phyloP scores from a whole-genome alignment of 2,329 filamentous ascomycete species.

The Didymella sp. region DNA sequence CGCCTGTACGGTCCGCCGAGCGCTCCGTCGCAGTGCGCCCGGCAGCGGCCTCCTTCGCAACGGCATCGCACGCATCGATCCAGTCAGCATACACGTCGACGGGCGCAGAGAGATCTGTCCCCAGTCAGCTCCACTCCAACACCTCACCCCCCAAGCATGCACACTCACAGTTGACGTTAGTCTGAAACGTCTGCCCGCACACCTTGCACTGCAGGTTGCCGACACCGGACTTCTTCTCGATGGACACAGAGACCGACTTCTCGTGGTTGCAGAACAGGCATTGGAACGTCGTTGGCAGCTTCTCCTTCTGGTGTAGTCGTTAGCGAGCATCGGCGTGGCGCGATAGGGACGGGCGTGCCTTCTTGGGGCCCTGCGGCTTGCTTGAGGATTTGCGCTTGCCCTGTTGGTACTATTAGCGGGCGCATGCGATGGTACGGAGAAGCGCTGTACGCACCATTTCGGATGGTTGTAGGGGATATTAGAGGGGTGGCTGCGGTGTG shows the following conservation, averaged over 20 bases:
- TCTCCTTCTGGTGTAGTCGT: conserved; percentile 59
- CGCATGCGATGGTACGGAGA: conserved; percentile 20
- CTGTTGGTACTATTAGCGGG: conserved; percentile 50
- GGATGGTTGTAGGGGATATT: conserved; percentile 1
- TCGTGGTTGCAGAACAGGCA: conserved; percentile 99
- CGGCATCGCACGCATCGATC: conserved; percentile 89
- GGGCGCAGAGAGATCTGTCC: conserved; percentile 79
- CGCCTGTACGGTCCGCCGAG: conserved; percentile 37
- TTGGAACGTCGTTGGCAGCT: conserved; percentile 82
- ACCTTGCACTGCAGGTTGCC: conserved; percentile 89
- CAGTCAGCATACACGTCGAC: conserved; percentile 98
- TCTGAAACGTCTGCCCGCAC: conserved; percentile 93
- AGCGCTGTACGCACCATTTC: conserved; percentile 12
- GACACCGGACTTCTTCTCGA: conserved; percentile 91
- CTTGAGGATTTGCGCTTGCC: conserved; percentile 90
- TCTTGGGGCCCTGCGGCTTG: conserved; percentile 82
- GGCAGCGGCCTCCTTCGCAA: conserved; percentile 67
- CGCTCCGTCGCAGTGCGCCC: conserved; percentile 36
- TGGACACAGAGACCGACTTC: conserved; percentile 85
- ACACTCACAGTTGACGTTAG: conserved; percentile 82
- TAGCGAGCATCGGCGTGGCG: conserved; percentile 14
- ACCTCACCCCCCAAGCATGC: conserved; percentile 3
- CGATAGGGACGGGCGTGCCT: conserved; percentile 60
- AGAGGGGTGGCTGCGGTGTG: not conserved
- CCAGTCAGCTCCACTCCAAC: conserved; percentile 24